Percentiles rank a stretch among this genome's conserved stretches.
phyloP scores from a whole-genome alignment of 768 basidiomycete species.

The Sarcodon aspratus region DNA sequence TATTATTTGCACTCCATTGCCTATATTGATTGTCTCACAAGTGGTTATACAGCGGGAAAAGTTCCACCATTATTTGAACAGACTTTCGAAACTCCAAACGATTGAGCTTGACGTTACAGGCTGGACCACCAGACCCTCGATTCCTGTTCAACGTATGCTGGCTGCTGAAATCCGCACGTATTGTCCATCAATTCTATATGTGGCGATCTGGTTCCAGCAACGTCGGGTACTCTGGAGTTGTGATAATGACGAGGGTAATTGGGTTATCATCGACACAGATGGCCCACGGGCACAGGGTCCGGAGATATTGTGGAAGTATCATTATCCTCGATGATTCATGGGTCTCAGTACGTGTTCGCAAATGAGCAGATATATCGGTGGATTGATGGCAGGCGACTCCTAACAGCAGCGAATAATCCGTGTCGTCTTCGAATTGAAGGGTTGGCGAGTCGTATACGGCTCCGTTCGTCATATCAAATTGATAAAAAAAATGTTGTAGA shows the following conservation, averaged over 20 bases:
- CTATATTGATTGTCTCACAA: slow-evolving; percentile 4
- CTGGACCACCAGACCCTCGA: slow-evolving; percentile 22
- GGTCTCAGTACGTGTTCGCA: no score
- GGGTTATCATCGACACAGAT: neutral
- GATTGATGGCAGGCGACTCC: no score
- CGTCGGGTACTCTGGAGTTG: slow-evolving; percentile 13
- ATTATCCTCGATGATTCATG: no score
- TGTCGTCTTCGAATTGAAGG: no score
- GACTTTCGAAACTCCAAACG: slow-evolving; percentile 20
- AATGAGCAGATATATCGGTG: no score
- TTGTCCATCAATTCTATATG: slow-evolving; percentile 20
- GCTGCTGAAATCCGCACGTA: slow-evolving; percentile 27
- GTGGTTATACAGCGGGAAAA: slow-evolving; percentile 16
- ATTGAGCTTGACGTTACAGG: slow-evolving; percentile 26
- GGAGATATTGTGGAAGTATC: no score
- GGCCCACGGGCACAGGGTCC: no score
- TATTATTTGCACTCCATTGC: neutral
- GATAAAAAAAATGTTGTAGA: no score
- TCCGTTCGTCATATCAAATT: no score
- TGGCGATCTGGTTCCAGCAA: slow-evolving; percentile 22
- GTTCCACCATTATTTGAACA: slow-evolving; percentile 22
- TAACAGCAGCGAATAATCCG: no score
- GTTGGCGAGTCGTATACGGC: no score
- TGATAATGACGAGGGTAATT: slow-evolving; percentile 13
- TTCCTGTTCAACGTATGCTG: slow-evolving; percentile 22